Percentiles rank a stretch among this genome's conserved stretches.
These are phyloP conservation scores for Linum tenue DNA, from an alignment of 345 rosid species.

Conservation along the genomic window DNA sequence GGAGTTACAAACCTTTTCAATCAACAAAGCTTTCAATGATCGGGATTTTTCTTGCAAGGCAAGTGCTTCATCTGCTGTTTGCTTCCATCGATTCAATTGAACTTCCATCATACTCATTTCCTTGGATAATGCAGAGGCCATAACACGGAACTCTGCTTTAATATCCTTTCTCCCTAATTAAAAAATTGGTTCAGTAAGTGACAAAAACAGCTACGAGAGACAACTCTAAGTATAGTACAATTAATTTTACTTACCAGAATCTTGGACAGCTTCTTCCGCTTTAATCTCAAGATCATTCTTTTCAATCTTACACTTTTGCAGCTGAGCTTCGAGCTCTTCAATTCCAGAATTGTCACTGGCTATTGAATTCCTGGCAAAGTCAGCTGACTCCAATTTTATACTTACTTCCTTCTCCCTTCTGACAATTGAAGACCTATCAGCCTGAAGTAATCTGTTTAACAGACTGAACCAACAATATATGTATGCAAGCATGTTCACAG, in stretches of 20 bases:
- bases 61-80: slow-evolving; percentile 65
- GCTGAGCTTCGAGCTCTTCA: slow-evolving; percentile 59
- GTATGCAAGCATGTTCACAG: slow-evolving; percentile 11
- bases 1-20: slow-evolving; percentile 43
- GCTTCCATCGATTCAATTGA: slow-evolving; percentile 87
- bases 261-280: slow-evolving; percentile 76
- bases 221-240: neutral
- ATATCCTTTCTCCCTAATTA: slow-evolving; percentile 76
- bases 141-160: slow-evolving; percentile 67
- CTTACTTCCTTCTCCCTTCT: slow-evolving; percentile 79
- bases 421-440: slow-evolving; percentile 54
- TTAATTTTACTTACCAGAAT: slow-evolving; percentile 34
- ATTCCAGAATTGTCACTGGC: slow-evolving; percentile 47
- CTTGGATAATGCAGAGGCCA: slow-evolving; percentile 89
- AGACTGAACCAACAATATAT: slow-evolving; percentile 10
- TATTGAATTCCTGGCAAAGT: slow-evolving; percentile 45
- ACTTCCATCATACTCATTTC: slow-evolving; percentile 93
- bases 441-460: slow-evolving; percentile 43
- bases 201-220: slow-evolving; percentile 13
- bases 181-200: slow-evolving; percentile 14
- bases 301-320: slow-evolving; percentile 63
- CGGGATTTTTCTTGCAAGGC: slow-evolving; percentile 60
- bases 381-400: slow-evolving; percentile 53
- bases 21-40: slow-evolving; percentile 45
- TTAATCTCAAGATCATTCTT: slow-evolving; percentile 81